Evolutionary conservation across 164 flowering plant species (phyloP).

Genomic region (Platanus orientalis): DNA sequence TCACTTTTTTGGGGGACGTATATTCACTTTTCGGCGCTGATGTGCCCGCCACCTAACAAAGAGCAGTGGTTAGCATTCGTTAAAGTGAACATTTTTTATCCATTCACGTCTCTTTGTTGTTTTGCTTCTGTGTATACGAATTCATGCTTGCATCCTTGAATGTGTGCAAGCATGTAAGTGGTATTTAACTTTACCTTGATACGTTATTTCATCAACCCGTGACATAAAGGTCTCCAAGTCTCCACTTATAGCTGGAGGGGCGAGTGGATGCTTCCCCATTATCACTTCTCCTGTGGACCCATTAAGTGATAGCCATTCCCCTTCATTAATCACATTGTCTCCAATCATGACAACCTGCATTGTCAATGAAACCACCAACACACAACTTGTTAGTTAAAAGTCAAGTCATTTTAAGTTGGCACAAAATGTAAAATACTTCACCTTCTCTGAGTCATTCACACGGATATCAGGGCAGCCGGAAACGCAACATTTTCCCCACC

Average conservation of each 20-base stretch:
- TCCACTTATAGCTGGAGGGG: constrained; percentile 87
- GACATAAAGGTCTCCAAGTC: constrained; percentile 84
- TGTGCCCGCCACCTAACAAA: too few relatives aligned
- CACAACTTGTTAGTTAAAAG: too few relatives aligned
- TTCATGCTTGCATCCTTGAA: too few relatives aligned
- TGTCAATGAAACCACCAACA: neutral
- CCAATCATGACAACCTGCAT: constrained; percentile 59
- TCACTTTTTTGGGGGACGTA: too few relatives aligned
- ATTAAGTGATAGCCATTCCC: constrained; percentile 93
- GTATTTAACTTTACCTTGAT: constrained; percentile 69
- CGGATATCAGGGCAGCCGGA: constrained; percentile 93
- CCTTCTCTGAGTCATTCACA: constrained; percentile 85
- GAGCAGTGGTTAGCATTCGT: too few relatives aligned
- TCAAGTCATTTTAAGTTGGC: too few relatives aligned
- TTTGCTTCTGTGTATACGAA: too few relatives aligned
- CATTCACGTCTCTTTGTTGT: too few relatives aligned
- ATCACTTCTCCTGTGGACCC: constrained; percentile 98
- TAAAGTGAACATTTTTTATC: too few relatives aligned
- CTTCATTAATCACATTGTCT: constrained; percentile 52
- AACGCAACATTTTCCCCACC: constrained; percentile 99
- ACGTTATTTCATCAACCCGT: constrained; percentile 79
- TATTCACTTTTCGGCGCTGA: too few relatives aligned
- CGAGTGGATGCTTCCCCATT: constrained; percentile 73
- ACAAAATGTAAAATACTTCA: constrained; percentile 1
- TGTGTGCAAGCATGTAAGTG: too few relatives aligned